Evolutionary conservation across 495 filamentous ascomycete species (phyloP).

Genomic region (Hypoxylon fragiforme): DNA sequence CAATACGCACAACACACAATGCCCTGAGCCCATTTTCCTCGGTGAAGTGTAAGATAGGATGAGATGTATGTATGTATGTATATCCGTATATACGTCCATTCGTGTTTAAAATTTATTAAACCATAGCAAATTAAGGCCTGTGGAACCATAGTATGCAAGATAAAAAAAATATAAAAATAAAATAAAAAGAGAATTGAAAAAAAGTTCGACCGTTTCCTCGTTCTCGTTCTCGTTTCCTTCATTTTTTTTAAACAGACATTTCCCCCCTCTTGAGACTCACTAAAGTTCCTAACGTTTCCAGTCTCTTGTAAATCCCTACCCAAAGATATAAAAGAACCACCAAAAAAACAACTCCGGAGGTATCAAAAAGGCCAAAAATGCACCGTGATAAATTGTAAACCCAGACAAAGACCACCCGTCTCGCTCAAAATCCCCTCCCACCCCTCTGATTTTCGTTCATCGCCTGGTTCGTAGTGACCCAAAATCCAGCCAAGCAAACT

Average conservation of each 20-base stretch:
- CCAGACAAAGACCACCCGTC: constrained; percentile 17
- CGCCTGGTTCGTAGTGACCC: constrained; percentile 21
- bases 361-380: constrained; percentile 30
- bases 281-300: too few relatives aligned
- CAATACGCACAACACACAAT: not conserved
- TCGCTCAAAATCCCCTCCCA: not conserved
- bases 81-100: constrained; percentile 8
- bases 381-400: constrained; percentile 13
- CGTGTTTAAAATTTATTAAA: constrained; percentile 25
- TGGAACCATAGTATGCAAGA: not conserved
- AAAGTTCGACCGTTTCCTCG: constrained; percentile 19
- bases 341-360: constrained; percentile 23
- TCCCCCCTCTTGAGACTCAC: too few relatives aligned
- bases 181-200: too few relatives aligned
- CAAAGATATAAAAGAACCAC: too few relatives aligned
- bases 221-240: constrained; percentile 8
- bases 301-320: constrained; percentile 24
- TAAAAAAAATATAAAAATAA: too few relatives aligned
- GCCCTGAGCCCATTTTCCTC: too few relatives aligned
- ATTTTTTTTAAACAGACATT: too few relatives aligned
- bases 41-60: too few relatives aligned
- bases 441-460: constrained; percentile 16
- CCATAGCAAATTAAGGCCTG: constrained; percentile 17
- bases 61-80: too few relatives aligned
- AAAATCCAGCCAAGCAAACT: constrained; percentile 27